A percentile compares a stretch with the other conserved stretches of the same genome.
Conservation (phyloP, 2,329 filamentous ascomycete genomes). For the Exophiala sp. region DNA sequence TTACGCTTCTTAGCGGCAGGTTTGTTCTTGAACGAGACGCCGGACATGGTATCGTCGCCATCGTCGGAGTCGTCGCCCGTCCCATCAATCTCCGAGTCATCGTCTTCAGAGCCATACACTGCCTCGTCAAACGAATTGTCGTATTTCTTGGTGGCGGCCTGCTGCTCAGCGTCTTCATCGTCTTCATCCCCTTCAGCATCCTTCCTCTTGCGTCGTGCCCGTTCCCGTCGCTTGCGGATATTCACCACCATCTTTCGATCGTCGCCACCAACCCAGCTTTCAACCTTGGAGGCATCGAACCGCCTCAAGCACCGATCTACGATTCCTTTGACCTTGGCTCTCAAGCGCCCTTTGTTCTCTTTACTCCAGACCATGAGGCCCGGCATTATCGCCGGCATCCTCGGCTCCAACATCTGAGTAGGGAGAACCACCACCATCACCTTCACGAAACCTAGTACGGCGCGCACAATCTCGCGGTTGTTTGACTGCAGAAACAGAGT, state of each 20-base stretch:
- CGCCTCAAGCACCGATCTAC: conserved; percentile 87
- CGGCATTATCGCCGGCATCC: conserved; percentile 70
- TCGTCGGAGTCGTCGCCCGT: conserved; percentile 44
- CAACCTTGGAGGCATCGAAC: conserved; percentile 76
- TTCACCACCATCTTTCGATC: conserved; percentile 86
- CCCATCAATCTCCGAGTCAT: conserved; percentile 44
- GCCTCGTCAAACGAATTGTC: conserved; percentile 94
- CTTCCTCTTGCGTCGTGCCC: conserved; percentile 83
- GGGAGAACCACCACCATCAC: conserved; percentile 86
- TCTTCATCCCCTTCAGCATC: conserved; percentile 54
- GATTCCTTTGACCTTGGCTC: conserved; percentile 96
- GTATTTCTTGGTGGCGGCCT: conserved; percentile 53
- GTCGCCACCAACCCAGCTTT: conserved; percentile 62
- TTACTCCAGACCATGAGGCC: conserved; percentile 95
- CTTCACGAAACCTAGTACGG: conserved; percentile 92
- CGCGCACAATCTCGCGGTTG: conserved; percentile 93
- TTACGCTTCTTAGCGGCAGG: conserved; percentile 49
- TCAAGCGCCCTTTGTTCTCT: conserved; percentile 96
- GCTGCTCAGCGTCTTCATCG: conserved; percentile 41
- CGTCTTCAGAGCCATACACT: conserved; percentile 72
- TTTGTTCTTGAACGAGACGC: conserved; percentile 25
- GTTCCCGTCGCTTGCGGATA: conserved; percentile 90
- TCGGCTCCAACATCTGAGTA: conserved; percentile 64
- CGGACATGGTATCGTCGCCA: conserved; percentile 23
- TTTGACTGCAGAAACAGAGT: conserved; percentile 93